Base-by-base conservation (phyloP, 2,329 filamentous ascomycete species). In the Aspergillus sp. region DNA sequence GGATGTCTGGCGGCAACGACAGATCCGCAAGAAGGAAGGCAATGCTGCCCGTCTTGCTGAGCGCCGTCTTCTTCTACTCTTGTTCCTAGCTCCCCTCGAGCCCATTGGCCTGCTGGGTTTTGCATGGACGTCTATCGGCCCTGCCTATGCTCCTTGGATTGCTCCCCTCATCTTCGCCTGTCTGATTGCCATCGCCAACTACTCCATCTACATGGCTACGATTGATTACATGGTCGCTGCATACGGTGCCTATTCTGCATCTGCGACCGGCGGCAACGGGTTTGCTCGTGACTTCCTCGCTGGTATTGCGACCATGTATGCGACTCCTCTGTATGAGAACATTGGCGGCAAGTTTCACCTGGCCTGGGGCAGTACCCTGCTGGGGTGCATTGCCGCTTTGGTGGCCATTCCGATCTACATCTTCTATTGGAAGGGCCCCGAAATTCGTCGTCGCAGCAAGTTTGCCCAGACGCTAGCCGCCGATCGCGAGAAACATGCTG, bases 161-260 rank as follows among this genome's bases (percentile, higher is more conserved):
- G 83, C 78, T 0, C 82, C 84, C 0, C 84, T 88, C 80, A 75
- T 88, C 50, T 88, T 86, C 66, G 81, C 83, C 2, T 75, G 80
- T 8, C 75, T 88, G 36, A 84, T 89, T 39, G 87, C 85, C 21
- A 83, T 89, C 49, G 86, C 87, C 41, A 89, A 89, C 67, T 84
- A 82, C 60, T 74, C 77, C 15, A 87, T 88, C 54, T 88, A 89
- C 73, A 87, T 88, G 82, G 83, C 86, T 7, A 87, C 85, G 2
- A 87, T 89, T 65, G 86, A 88, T 68, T 88, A 88, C 71, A 87
- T 88, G 82, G 85, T 88, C 59, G 86, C 84, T 56, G 86, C 86
- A 2, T 90, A 90, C 67, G 87, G 86, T 0, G 83, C 83, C 0
- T 89, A 87, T 71, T 84, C 86, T 0, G 86, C 87, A 8, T 88